These are phyloP conservation scores for Leccinum imitatum DNA, from an alignment of 768 basidiomycete genomes.

Conservation along the genomic window DNA sequence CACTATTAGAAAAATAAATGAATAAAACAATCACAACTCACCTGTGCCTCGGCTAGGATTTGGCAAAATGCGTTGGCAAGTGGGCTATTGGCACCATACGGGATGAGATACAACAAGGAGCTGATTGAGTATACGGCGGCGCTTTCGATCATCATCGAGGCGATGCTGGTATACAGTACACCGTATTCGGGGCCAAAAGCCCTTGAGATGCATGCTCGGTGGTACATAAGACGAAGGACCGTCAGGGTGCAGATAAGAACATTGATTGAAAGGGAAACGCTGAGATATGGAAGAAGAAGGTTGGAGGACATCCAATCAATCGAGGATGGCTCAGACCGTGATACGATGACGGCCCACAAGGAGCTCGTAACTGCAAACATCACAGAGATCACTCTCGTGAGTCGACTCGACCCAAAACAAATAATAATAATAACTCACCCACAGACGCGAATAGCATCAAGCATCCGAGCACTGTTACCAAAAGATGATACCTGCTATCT, in stretches of 20 bases:
- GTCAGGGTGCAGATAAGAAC: no score
- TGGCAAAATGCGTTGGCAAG: slow-evolving; percentile 30
- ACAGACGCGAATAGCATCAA: slow-evolving; percentile 27
- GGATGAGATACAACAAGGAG: slow-evolving; percentile 34
- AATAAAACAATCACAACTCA: slow-evolving; percentile 2
- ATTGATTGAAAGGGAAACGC: no score
- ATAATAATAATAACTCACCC: slow-evolving; percentile 11
- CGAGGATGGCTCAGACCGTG: slow-evolving; percentile 19
- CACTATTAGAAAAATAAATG: no score
- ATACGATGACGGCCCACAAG: slow-evolving; percentile 31
- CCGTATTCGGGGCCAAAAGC: not conserved
- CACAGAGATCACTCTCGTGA: not conserved
- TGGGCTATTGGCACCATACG: slow-evolving; percentile 22
- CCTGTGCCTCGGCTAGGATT: slow-evolving; percentile 32
- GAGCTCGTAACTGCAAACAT: slow-evolving; percentile 25
- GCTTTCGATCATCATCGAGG: slow-evolving; percentile 35
- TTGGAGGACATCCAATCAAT: slow-evolving; percentile 31
- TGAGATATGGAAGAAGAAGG: slow-evolving; percentile 15
- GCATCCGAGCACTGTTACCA: slow-evolving; percentile 17
- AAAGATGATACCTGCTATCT: slow-evolving; percentile 21
- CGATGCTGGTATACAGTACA: slow-evolving; percentile 31
- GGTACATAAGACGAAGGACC: no score
- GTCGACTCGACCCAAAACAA: not conserved
- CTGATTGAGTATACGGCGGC: slow-evolving; percentile 33
- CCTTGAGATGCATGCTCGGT: no score